phyloP scores from a whole-genome alignment of 2,329 filamentous ascomycete species.

The Colletotrichum viniferum region DNA sequence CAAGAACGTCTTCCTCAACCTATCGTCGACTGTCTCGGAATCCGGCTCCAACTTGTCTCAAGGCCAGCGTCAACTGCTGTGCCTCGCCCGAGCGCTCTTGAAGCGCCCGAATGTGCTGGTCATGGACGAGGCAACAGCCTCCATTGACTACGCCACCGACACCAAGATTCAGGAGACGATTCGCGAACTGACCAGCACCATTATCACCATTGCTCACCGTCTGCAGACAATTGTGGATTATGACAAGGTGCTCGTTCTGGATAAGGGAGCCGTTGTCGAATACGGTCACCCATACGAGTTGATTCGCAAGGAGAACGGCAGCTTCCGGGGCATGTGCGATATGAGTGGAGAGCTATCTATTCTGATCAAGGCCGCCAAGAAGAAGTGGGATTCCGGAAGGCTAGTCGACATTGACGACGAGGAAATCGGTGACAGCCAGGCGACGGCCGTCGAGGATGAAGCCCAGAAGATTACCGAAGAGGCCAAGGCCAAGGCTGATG shows the following conservation, averaged over 20 bases:
- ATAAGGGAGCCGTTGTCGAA: conserved; percentile 86
- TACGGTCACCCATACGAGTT: conserved; percentile 90
- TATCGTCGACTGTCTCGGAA: conserved; percentile 82
- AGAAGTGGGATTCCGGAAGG: conserved; percentile 49
- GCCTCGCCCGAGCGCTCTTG: conserved; percentile 88
- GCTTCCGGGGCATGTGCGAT: conserved; percentile 68
- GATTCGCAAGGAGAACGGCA: conserved; percentile 71
- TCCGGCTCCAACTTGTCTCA: conserved; percentile 95
- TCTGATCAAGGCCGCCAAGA: conserved; percentile 59
- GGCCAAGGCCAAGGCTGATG: background rate
- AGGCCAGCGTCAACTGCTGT: conserved; percentile 92
- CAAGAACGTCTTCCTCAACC: conserved; percentile 92
- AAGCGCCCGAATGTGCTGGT: conserved; percentile 92
- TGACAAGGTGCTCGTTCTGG: conserved; percentile 93
- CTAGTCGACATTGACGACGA: conserved; percentile 36
- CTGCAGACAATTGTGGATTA: conserved; percentile 98
- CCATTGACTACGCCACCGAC: conserved; percentile 96
- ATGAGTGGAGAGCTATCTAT: conserved; percentile 62
- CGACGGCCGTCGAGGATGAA: background rate
- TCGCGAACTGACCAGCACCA: conserved; percentile 89
- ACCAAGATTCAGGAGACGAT: conserved; percentile 96
- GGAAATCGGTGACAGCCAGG: background rate
- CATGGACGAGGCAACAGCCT: conserved; percentile 98
- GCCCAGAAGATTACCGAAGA: background rate
- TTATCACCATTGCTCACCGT: conserved; percentile 94